phyloP scores from a whole-genome alignment of 495 filamentous ascomycete genomes.

The Penicillium fimorum region DNA sequence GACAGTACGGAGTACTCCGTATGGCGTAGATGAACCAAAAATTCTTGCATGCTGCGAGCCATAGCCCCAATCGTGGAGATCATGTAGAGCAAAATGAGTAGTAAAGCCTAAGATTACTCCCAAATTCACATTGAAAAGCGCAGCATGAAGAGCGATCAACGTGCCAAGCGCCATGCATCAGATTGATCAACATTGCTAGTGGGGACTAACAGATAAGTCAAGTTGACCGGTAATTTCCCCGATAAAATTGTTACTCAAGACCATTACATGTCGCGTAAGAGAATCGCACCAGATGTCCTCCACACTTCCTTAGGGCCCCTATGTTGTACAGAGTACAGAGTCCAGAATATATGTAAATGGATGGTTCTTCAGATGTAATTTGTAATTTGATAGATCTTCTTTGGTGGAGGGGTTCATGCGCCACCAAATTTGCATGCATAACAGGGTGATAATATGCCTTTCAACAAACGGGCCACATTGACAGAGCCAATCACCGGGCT shows the following conservation, averaged over 20 bases:
- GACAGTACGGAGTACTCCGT: not conserved
- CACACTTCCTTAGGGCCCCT: not conserved
- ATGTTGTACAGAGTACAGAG: too few species aligned
- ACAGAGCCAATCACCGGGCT: conserved; percentile 5
- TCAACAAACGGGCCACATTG: not conserved
- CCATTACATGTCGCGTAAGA: not conserved
- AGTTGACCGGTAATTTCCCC: conserved; percentile 26
- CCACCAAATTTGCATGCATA: conserved; percentile 9
- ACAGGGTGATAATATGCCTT: not conserved
- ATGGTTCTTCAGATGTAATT: not conserved
- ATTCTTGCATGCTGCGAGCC: conserved; percentile 12
- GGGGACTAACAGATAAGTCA: conserved; percentile 9
- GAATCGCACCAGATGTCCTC: not conserved
- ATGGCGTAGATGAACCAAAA: not conserved
- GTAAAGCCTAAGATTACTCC: not conserved
- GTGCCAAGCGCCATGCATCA: conserved; percentile 29
- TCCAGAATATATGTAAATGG: too few species aligned
- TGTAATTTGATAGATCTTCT: conserved; percentile 1
- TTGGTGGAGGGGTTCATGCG: conserved; percentile 13
- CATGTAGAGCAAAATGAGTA: not conserved
- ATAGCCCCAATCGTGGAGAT: not conserved
- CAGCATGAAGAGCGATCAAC: conserved; percentile 13
- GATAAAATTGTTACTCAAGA: not conserved
- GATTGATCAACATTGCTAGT: conserved; percentile 25
- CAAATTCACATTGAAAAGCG: not conserved